Evolutionary conservation across 139 green algal genomes (phyloP), one percentile per base, ranked within the genome.

Genomic region (Zygnema circumcarinatum): DNA sequence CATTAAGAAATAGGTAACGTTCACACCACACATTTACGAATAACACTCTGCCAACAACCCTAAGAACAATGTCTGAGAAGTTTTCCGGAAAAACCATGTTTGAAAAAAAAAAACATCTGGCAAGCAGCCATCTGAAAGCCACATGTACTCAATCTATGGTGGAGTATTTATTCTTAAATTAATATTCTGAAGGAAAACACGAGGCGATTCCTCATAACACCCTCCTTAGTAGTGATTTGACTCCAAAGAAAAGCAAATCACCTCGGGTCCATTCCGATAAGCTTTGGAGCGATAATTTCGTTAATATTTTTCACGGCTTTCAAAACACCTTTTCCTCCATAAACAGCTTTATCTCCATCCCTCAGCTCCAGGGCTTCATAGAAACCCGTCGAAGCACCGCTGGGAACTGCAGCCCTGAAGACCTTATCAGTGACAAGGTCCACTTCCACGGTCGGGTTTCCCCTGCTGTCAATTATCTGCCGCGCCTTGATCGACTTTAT

Each of bases 331-430:
- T 99, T 99, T 91, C 97, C 97, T 83, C 97, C 83, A 35, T 73
- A 93, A 52, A 73, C 73, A 31, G 81, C 78, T 91, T 96, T 95
- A 89, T 96, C 97, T 20, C 93, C 95, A 83, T 99, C 97, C 67
- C 97, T 93, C 52, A 99, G 93, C 95, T 99, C 97, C 16, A 98
- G 95, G 0, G 97, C 97, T 94, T 99, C 97, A 91, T 99, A 95
- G 53, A 98, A 94, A 16, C 87, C 87, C 29, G 35, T 95, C 87
- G 92, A 97, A 98, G 62, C 97, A 62, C 97, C 97, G 75, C 88
- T 95, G 52, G 97, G 97, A 38, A 98, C 96, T 21, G 95, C 95
- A 29, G 96, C 97, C 16, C 95, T 87, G 92, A 96, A 98, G 41
- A 92, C 3, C 1, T 22, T 33, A 74, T 97, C 96, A 0, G 97